Percentiles rank a stretch among this genome's conserved stretches.
Evolutionary conservation across 257 asterid genomes (phyloP).

Genomic region (Lycium barbarum): DNA sequence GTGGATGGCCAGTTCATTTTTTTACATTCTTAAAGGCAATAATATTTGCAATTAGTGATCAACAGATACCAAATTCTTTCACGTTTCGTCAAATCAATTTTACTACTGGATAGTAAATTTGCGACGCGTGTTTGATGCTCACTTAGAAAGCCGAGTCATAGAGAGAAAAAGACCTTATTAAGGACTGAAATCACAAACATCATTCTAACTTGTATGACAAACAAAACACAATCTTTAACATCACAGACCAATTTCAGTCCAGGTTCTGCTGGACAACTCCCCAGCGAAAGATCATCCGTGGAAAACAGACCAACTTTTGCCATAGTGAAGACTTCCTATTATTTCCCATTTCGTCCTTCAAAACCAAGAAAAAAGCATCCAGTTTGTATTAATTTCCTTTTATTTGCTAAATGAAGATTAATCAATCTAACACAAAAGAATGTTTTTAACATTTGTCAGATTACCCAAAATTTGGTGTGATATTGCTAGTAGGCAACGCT

Average conservation of each 20-base stretch:
- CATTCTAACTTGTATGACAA: neutral
- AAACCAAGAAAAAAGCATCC: neutral
- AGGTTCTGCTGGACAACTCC: neutral
- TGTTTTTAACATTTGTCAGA: neutral
- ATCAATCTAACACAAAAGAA: neutral
- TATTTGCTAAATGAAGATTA: neutral
- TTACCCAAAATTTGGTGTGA: neutral
- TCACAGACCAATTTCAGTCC: neutral
- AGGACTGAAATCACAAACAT: neutral
- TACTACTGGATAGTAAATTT: neutral
- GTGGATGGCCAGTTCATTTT: neutral
- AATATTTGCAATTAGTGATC: neutral
- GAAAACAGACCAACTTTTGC: neutral
- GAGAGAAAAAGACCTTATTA: neutral
- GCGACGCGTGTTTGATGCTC: neutral
- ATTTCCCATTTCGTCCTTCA: neutral
- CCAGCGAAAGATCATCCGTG: neutral
- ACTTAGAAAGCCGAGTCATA: neutral
- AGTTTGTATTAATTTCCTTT: neutral
- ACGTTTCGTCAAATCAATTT: neutral
- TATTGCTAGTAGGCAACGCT: neutral
- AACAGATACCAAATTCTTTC: neutral
- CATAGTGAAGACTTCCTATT: neutral
- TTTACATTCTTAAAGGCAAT: neutral
- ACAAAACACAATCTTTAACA: slow-evolving; percentile 3